Base-by-base conservation (phyloP, 352 stramenopile genomes). In the Globisporangium polare region DNA sequence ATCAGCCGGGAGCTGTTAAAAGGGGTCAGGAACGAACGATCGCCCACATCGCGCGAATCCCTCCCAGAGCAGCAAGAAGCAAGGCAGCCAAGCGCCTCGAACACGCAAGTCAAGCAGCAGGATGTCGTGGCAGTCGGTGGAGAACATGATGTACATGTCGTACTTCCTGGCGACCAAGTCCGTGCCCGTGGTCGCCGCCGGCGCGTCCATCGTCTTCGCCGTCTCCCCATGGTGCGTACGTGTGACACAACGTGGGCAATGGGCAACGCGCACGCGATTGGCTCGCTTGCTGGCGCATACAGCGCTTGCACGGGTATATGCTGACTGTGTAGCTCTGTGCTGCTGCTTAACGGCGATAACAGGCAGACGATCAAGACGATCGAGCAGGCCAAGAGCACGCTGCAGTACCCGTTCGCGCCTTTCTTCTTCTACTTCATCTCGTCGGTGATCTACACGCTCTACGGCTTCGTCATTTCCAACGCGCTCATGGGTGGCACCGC, bases 391-490 rank as follows among this genome's bases (percentile, higher is more conserved):
- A 78, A 81, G 43, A 90, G 75, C 60, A 94, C 85, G 45, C 63
- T 91, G 42, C 80, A 90, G 71, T 91, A 88, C 66, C 70, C 83
- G 49, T 92, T 92, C 62, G 80, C 78, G 35, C 85, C 83, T 6
- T 92, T 92, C 64, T 94, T 90, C 66, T 92, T 92, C 69, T 94
- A 88, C 71, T 86, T 92, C 35, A 70, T 94, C 58, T 77, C 89
- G 68, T 90, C 74, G n/a, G 55, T 89, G n/a, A 90, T 91, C 58
- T 90, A 90, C 68, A 83, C 82, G 50, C 68, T 94, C 52, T 92
- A 94, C 59, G 80, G 65, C 13, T 87, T 74, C 50, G 84, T 74
- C 50, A 91, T 78, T 22, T 57, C 67, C 24, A 92, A 94, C 43
- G 24, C 61, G 26, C 55, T 94, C 31, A 84, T 94, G 67, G 72